Percentiles rank a stretch among this genome's conserved stretches.
These are phyloP conservation scores for Neurospora pannonica DNA, from an alignment of 495 filamentous ascomycete genomes.

Conservation along the genomic window DNA sequence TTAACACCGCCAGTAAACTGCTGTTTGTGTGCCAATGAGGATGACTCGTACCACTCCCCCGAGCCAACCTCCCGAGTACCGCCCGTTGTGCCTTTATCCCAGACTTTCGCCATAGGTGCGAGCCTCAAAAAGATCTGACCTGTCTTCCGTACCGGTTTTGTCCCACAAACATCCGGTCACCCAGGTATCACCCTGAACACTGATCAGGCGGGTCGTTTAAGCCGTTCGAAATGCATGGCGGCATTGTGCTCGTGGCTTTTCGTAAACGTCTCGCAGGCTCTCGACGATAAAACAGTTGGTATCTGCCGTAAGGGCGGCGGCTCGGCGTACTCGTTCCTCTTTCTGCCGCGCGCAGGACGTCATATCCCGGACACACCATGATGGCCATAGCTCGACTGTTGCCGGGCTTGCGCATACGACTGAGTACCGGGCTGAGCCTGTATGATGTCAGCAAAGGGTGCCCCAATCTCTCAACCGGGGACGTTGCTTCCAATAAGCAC, in stretches of 20 bases:
- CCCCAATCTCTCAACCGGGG: conserved; percentile 13
- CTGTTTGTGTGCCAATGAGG: background rate
- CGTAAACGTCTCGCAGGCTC: background rate
- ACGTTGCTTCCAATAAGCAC: conserved; percentile 29
- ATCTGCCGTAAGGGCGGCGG: background rate
- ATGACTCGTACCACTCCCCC: background rate
- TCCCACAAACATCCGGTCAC: conserved; percentile 1
- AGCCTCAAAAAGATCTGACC: conserved; percentile 5
- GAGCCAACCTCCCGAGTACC: background rate
- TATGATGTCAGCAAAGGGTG: conserved; percentile 15
- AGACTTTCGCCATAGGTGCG: background rate
- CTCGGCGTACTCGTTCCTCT: conserved; percentile 2
- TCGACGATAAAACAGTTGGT: background rate
- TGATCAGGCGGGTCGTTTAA: conserved; percentile 13
- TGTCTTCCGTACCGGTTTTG: conserved; percentile 5
- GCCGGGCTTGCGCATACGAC: conserved; percentile 21
- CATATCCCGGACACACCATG: conserved; percentile 26
- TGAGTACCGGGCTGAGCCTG: conserved; percentile 20
- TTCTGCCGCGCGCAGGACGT: background rate
- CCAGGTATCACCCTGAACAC: conserved; percentile 32
- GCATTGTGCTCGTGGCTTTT: background rate
- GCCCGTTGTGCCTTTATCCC: background rate
- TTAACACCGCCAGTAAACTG: background rate
- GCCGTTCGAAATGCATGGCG: background rate
- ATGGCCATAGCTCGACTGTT: conserved; percentile 32